Evolutionary conservation across 805 yeast species (phyloP).

Genomic region (Saccharomycopsis fibuligera): DNA sequence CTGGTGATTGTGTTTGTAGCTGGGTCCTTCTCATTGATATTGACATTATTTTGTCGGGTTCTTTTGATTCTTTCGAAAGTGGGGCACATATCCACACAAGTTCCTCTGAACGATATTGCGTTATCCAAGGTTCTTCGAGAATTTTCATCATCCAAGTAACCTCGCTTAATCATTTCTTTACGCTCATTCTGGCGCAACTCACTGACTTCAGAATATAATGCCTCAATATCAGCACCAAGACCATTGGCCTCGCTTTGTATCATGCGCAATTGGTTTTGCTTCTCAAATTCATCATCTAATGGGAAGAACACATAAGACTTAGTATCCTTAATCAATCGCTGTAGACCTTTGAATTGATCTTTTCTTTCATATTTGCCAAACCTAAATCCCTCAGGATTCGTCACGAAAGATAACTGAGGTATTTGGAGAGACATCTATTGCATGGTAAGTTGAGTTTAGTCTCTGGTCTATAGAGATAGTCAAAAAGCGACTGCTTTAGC

Average conservation of each 20-base stretch:
- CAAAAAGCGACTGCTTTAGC: too few species aligned
- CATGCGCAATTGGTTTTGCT: constrained; percentile 62
- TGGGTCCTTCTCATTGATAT: constrained; percentile 66
- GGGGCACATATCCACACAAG: constrained; percentile 94
- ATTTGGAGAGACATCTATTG: not conserved
- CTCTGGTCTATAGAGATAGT: too few species aligned
- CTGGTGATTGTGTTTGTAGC: constrained; percentile 47
- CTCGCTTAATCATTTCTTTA: constrained; percentile 66
- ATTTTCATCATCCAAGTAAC: constrained; percentile 84
- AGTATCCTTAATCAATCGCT: constrained; percentile 30
- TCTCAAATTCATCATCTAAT: constrained; percentile 58
- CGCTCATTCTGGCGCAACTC: constrained; percentile 71
- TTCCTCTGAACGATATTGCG: constrained; percentile 82
- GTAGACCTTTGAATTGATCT: constrained; percentile 23
- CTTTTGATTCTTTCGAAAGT: constrained; percentile 85
- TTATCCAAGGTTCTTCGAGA: constrained; percentile 76
- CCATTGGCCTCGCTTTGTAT: constrained; percentile 39
- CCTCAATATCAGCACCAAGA: constrained; percentile 52
- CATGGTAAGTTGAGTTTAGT: too few species aligned
- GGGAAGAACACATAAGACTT: constrained; percentile 24
- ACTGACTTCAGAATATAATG: constrained; percentile 70
- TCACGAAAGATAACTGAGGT: constrained; percentile 26
- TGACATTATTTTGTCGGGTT: constrained; percentile 79
- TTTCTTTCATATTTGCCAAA: constrained; percentile 24
- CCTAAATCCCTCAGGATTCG: constrained; percentile 27